Evolutionary conservation across 352 stramenopile genomes (phyloP), one percentile per base, ranked within the genome.

Genomic region (Globisporangium barbulae): DNA sequence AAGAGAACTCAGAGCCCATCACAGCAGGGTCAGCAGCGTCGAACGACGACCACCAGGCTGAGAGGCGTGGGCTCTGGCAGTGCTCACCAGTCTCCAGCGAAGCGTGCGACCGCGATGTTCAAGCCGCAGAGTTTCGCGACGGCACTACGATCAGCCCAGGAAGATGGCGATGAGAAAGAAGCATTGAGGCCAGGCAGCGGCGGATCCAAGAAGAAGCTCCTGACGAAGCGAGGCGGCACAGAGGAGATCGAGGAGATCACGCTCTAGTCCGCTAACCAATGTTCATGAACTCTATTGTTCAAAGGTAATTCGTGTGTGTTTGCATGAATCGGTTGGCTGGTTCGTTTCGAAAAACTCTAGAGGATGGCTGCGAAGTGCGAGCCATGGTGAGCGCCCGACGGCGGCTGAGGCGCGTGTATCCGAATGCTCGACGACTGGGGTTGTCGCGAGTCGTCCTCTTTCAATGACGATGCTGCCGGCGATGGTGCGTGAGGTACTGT

Each of bases 201-300:
- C 64, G 67, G 70, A 73, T 72, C 54, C 13, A 61, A 52, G 37
- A 41, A 41, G 54, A 22, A 22, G 13, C 31, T 57, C 39, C 53
- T 33, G 37, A 63, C 58, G 45, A 78, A 72, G 55, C 59, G 58
- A 9, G 53, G 44, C 33, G 48, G 25, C 42, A 64, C 28, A 19
- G 49, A 55, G 30, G 49, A 55, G 10, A 55, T 55, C 28, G 49
- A 55, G 47, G 77, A 85, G 66, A 81, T 85, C 59, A 73, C 67
- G 19, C 52, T 84, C 48, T 84, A 76, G 44, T 41, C 15, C 22
- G 35, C 9, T 2, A 41, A 41, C 9, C 10, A 41, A 41, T 41
- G 35, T 41, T 15, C 35, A 41, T 41, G 12, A 41, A 41, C 35
- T 41, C 35, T 41, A 41, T 41, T 41, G 35, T 41, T 9, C 35